Base-by-base conservation (phyloP, 2,329 filamentous ascomycete species). In the Didymella pomorum region DNA sequence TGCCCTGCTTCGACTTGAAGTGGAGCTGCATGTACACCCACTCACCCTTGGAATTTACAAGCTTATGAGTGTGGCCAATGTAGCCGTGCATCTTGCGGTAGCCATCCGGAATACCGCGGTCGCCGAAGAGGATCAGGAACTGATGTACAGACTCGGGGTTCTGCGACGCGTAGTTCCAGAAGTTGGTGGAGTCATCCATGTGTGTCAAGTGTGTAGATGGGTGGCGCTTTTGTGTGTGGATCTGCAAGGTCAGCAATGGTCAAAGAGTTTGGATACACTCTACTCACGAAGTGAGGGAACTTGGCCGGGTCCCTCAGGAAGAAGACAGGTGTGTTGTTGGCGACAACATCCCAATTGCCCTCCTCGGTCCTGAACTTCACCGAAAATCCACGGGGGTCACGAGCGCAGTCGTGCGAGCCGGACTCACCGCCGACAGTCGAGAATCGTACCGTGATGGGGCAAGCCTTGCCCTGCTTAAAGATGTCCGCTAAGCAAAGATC, bases 351-450 rank as follows among this genome's bases (percentile, higher is more conserved):
- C 83, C 85, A 89, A 66, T 91, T 91, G n/a, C 89, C 89, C 66
- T 91, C 86, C 18, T 88, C 85, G 0, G 89, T 91, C 35, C 87
- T 83, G 77, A 92, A 89, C 78, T 92, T 92, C 63, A 90, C 81
- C 1, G 88, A 83, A 68, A 92, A 92, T 0, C 90, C 90, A 68
- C 89, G 82, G 10, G 89, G 89, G 65, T 93, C 89, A 58, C 90
- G 86, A 29, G 88, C 89, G 63, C 85, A 87, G 69, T 92, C 89
- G 56, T 89, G 83, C 4, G 87, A 90, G 7, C 89, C 89, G 57
- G 86, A 86, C 75, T 92, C 89, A 59, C 89, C 89, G 71, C 89
- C 89, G 4, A 92, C 89, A 1, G 90, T 93, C 0, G 89, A 92
- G 77, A 93, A 92, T 4, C 90, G 86, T 42, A 84, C 83, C 1